Percentiles rank a stretch among this genome's conserved stretches.
phyloP scores from a whole-genome alignment of 192 early-diverging fungal genomes.

The Lobulomyces angularis region DNA sequence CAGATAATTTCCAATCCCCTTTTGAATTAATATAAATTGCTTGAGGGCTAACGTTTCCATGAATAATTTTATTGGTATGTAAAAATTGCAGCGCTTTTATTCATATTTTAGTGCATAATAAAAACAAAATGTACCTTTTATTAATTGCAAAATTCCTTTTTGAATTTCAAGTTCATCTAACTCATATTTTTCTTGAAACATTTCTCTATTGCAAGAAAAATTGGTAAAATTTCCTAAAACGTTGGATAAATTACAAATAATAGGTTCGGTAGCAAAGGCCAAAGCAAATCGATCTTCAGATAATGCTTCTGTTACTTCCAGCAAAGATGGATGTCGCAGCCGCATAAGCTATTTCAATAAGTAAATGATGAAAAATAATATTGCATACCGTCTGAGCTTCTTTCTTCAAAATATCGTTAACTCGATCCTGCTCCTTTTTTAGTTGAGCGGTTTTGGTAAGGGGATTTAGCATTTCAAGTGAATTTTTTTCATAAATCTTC shows the following conservation, averaged over 20 bases:
- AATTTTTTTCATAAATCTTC: no score
- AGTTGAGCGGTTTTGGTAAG: no score
- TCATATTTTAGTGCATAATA: neutral
- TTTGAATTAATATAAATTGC: constrained; percentile 65
- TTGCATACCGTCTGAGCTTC: constrained; percentile 6
- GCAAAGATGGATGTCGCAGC: constrained; percentile 63
- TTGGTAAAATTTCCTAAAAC: constrained; percentile 42
- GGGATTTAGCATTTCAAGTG: no score
- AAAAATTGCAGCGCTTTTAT: constrained; percentile 64
- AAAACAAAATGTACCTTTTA: constrained; percentile 1
- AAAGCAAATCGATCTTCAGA: constrained; percentile 50
- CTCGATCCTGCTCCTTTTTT: no score
- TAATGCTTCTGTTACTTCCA: constrained; percentile 64
- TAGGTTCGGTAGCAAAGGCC: constrained; percentile 67
- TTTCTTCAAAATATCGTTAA: constrained; percentile 5
- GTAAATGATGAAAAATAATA: no score
- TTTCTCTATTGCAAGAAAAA: constrained; percentile 14
- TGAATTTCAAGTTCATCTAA: constrained; percentile 73
- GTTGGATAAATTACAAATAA: constrained; percentile 50
- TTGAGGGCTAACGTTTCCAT: constrained; percentile 58
- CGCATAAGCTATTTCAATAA: constrained; percentile 49
- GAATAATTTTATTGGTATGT: constrained; percentile 57
- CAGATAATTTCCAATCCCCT: constrained; percentile 20
- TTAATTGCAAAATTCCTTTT: constrained; percentile 61
- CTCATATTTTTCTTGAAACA: constrained; percentile 31